Conservation (phyloP, 164 flowering plant species). For the Aristolochia fimbriata region DNA sequence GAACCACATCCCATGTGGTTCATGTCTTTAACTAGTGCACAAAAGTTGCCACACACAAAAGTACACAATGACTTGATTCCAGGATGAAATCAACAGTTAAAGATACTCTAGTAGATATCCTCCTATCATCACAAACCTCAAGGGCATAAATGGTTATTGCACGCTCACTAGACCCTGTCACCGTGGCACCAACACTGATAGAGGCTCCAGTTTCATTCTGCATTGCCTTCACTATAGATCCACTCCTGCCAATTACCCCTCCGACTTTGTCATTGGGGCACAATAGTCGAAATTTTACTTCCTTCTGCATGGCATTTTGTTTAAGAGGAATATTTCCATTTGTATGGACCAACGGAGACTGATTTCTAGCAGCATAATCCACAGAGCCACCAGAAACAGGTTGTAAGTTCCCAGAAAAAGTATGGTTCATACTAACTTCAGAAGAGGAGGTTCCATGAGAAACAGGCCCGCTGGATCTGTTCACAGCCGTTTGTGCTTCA, state of each 20-base stretch:
- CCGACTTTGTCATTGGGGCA: slow-evolving; percentile 65
- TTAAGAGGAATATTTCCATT: slow-evolving; percentile 21
- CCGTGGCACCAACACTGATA: slow-evolving; percentile 42
- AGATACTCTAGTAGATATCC: too few relatives aligned
- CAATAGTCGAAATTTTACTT: slow-evolving; percentile 54
- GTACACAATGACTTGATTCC: too few relatives aligned
- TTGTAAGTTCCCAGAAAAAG: slow-evolving; percentile 17
- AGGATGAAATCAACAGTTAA: too few relatives aligned
- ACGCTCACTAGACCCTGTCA: slow-evolving; percentile 60
- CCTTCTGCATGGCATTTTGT: slow-evolving; percentile 22
- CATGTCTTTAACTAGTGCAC: too few relatives aligned
- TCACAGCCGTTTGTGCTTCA: slow-evolving; percentile 21
- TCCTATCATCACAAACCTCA: slow-evolving; percentile 46
- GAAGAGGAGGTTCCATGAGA: slow-evolving; percentile 17
- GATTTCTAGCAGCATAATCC: slow-evolving; percentile 28
- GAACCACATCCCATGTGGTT: too few relatives aligned
- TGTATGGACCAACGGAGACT: slow-evolving; percentile 20
- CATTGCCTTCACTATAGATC: slow-evolving; percentile 52
- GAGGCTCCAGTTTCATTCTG: slow-evolving; percentile 70
- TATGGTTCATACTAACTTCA: slow-evolving; percentile 23
- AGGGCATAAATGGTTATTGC: slow-evolving; percentile 56
- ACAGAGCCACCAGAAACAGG: slow-evolving; percentile 18
- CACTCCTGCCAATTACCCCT: slow-evolving; percentile 80
- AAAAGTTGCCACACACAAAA: too few relatives aligned
- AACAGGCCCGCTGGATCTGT: slow-evolving; percentile 15